A percentile compares a stretch with the other conserved stretches of the same genome.
These are phyloP conservation scores for Neolentinus lepideus DNA, from an alignment of 1,284 basidiomycete species.

Conservation along the genomic window DNA sequence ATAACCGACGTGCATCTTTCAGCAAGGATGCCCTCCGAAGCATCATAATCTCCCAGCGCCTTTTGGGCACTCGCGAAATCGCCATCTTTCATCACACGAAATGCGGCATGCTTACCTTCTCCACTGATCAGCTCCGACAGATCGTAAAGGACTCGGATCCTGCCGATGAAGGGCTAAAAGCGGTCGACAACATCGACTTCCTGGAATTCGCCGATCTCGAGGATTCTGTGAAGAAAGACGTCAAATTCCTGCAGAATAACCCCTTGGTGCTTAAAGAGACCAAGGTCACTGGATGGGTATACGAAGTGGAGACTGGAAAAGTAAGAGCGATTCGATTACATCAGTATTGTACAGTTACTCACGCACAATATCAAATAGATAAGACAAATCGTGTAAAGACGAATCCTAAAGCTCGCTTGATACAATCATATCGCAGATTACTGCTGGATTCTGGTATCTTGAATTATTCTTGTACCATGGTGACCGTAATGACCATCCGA, in stretches of 20 bases:
- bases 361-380: not conserved
- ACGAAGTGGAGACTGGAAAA: slow-evolving; percentile 55
- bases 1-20: slow-evolving; percentile 1
- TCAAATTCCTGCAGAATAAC: slow-evolving; percentile 45
- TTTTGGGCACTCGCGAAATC: slow-evolving; percentile 60
- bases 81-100: slow-evolving; percentile 62
- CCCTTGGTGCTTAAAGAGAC: slow-evolving; percentile 49
- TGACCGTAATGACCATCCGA: too few relatives aligned
- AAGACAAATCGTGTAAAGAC: not conserved
- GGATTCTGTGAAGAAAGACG: slow-evolving; percentile 47
- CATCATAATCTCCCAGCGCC: slow-evolving; percentile 60
- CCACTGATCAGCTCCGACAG: slow-evolving; percentile 39
- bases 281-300: slow-evolving; percentile 57
- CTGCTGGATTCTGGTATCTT: not conserved
- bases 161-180: slow-evolving; percentile 13
- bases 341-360: not conserved
- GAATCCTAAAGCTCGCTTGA: not conserved
- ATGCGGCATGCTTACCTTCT: slow-evolving; percentile 64
- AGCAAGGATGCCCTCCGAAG: slow-evolving; percentile 59
- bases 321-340: slow-evolving; percentile 21
- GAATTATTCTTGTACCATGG: not conserved
- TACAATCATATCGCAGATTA: not conserved
- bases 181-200: slow-evolving; percentile 50
- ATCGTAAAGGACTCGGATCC: slow-evolving; percentile 43
- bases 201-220: slow-evolving; percentile 49